A percentile compares a stretch with the other conserved stretches of the same genome.
phyloP scores from a whole-genome alignment of 352 stramenopile genomes.

The Globisporangium cylindrosporum region DNA sequence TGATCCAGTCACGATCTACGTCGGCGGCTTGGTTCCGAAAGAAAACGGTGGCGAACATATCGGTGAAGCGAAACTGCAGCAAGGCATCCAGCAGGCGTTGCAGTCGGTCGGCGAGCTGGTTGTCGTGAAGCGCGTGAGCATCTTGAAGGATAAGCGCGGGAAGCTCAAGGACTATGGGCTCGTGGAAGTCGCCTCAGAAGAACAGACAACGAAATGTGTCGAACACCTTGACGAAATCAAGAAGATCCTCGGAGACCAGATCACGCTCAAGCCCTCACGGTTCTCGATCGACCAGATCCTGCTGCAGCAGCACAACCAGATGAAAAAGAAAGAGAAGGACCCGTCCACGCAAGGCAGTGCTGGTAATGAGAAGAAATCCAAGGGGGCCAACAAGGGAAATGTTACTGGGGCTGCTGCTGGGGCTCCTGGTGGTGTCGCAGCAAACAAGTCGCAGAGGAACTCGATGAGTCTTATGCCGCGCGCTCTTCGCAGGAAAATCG shows the following conservation, averaged over 20 bases:
- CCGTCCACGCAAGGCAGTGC: background rate
- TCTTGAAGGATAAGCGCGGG: conserved; percentile 53
- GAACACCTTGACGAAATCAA: conserved; percentile 29
- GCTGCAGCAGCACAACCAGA: conserved; percentile 35
- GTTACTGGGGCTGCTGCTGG: conserved; percentile 1
- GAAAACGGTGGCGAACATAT: conserved; percentile 22
- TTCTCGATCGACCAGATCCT: conserved; percentile 67
- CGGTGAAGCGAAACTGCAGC: conserved; percentile 34
- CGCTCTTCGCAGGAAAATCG: conserved; percentile 34
- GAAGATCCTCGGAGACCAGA: conserved; percentile 38
- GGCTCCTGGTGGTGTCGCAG: background rate
- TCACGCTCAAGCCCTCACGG: conserved; percentile 54
- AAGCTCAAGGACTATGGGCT: conserved; percentile 70
- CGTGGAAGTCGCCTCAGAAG: conserved; percentile 39
- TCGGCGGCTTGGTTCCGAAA: conserved; percentile 37
- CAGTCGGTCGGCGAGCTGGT: conserved; percentile 26
- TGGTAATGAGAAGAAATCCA: conserved; percentile 11
- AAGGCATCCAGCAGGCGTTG: conserved; percentile 38
- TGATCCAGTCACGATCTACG: conserved; percentile 52
- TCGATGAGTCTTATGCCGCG: conserved; percentile 52
- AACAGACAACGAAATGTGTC: conserved; percentile 31
- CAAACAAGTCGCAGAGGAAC: conserved; percentile 20
- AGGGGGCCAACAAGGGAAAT: background rate
- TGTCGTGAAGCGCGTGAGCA: conserved; percentile 44
- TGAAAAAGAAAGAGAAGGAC: conserved; percentile 17